A percentile compares a stretch with the other conserved stretches of the same genome.
These are phyloP conservation scores for Acidiella bohemica DNA, from an alignment of 495 filamentous ascomycete species.

Conservation along the genomic window DNA sequence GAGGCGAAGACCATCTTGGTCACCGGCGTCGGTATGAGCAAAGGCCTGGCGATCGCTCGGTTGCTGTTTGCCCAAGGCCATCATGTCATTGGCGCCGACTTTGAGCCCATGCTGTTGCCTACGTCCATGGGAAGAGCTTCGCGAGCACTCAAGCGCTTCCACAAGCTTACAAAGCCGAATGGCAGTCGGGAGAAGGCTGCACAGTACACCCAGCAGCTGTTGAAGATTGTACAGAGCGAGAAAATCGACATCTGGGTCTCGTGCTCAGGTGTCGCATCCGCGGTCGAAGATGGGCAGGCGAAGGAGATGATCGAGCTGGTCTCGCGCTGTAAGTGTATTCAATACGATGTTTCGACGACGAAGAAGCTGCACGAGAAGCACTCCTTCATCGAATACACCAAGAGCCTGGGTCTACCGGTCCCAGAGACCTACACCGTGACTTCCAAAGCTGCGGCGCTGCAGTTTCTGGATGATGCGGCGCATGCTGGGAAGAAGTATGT, in stretches of 20 bases:
- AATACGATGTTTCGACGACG: constrained; percentile 38
- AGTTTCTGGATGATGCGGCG: constrained; percentile 38
- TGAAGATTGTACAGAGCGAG: constrained; percentile 46
- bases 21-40: constrained; percentile 56
- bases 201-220: constrained; percentile 37
- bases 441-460: constrained; percentile 41
- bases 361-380: constrained; percentile 43
- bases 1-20: constrained; percentile 51
- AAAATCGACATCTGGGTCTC: constrained; percentile 60
- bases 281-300: constrained; percentile 49
- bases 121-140: constrained; percentile 33
- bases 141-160: constrained; percentile 38
- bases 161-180: constrained; percentile 33
- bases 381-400: constrained; percentile 43
- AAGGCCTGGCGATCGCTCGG: constrained; percentile 54
- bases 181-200: constrained; percentile 17
- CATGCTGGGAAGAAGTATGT: constrained; percentile 39
- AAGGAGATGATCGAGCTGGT: constrained; percentile 46
- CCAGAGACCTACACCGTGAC: constrained; percentile 47
- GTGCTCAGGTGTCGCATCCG: constrained; percentile 47
- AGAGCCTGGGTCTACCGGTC: constrained; percentile 38
- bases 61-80: constrained; percentile 52
- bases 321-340: constrained; percentile 47
- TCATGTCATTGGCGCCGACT: constrained; percentile 58
- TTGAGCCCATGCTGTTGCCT: constrained; percentile 35